These are phyloP conservation scores for Nevesoporus exiguus DNA, from an alignment of 768 basidiomycete genomes.

Conservation along the genomic window DNA sequence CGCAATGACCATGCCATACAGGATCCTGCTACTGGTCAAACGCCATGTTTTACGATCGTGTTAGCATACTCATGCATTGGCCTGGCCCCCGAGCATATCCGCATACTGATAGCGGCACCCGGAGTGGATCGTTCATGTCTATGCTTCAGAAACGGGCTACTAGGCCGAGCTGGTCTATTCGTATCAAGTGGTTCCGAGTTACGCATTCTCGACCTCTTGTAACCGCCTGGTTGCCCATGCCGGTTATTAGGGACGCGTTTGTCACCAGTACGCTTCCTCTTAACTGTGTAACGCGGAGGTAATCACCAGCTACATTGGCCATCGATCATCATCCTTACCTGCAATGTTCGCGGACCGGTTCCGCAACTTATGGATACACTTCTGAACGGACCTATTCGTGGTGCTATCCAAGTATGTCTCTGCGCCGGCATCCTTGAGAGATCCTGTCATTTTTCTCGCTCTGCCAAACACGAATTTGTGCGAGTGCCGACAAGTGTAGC, in stretches of 20 bases:
- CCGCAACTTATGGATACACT: not conserved
- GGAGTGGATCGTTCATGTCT: too few relatives aligned
- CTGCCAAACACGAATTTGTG: slow-evolving; percentile 33
- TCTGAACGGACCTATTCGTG: slow-evolving; percentile 2
- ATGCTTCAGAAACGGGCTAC: too few relatives aligned
- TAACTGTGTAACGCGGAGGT: too few relatives aligned
- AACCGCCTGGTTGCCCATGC: slow-evolving; percentile 45
- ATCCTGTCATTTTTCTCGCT: slow-evolving; percentile 20
- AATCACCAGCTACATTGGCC: not conserved
- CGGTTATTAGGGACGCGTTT: slow-evolving; percentile 41
- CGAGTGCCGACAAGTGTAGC: not conserved
- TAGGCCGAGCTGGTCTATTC: not conserved
- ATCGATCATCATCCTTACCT: not conserved
- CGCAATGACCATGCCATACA: too few relatives aligned
- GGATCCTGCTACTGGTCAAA: too few relatives aligned
- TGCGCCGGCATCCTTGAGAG: not conserved
- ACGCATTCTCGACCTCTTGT: slow-evolving; percentile 40
- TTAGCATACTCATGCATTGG: too few relatives aligned
- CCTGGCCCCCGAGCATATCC: too few relatives aligned
- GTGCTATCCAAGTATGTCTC: not conserved
- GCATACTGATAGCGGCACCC: too few relatives aligned
- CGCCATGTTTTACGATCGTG: too few relatives aligned
- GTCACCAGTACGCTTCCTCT: slow-evolving; percentile 8
- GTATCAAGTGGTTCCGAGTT: slow-evolving; percentile 38
- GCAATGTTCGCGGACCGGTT: not conserved